Base-by-base conservation (phyloP, 83 land plant species). In the Picea abies region DNA sequence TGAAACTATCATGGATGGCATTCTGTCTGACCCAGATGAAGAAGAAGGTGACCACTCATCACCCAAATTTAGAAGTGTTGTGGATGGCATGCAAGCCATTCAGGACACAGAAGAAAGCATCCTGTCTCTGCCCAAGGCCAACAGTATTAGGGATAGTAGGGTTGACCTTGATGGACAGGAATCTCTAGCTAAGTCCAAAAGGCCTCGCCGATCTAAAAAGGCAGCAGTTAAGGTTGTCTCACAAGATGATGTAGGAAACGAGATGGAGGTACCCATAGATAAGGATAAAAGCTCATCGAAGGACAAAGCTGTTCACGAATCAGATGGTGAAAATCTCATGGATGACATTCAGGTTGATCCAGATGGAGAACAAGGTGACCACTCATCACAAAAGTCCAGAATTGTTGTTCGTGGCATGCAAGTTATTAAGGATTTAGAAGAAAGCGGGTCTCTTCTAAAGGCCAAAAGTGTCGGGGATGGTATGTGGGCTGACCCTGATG, bases 151-250 rank as follows among this genome's bases (percentile, higher is more conserved):
- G 58, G 58, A 73, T 73, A 26, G 26, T 23, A 73, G 47, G 77
- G 77, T n/a, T 73, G 77, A 73, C 5, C 1, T 26, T 1, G 77
- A 73, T 73, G 77, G 77, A 41, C 49, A 73, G 41, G 77, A 41
- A 44, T 47, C 29, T 47, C 60, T 44, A n/a, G 77, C 77, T 22
- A 73, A 73, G 77, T 73, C 39, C 77, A 73, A 73, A 44, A 73
- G 22, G 47, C 26, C 58, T 73, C 77, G 29, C 8, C 60, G 77
- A n/a, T 52, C 22, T 3, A 73, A 23, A 41, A 73, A 52, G 60
- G 29, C 26, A 47, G 77, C 10, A 20, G 77, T 44, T 47, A 73
- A 73, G 41, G 19, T 23, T 44, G 77, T 14, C 47, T 70, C 15
- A 70, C 47, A 70, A 37, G 75, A 7, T 39, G 75, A 70, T 19